Percentiles rank a stretch among this genome's conserved stretches.
Evolutionary conservation across 306 rosid species (phyloP).

Genomic region (Vigna unguiculata): DNA sequence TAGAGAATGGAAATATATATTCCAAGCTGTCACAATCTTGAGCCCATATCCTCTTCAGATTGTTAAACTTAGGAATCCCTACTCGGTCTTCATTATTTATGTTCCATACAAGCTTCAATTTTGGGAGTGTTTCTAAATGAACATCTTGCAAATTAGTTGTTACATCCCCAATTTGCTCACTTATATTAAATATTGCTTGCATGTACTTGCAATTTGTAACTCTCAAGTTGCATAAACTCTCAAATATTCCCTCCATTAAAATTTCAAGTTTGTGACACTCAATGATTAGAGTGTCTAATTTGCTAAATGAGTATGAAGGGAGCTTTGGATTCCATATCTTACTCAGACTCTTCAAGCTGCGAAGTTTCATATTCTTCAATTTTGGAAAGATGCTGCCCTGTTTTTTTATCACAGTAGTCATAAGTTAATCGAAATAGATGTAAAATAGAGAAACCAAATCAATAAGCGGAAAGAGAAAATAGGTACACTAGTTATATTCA

Average conservation of each 20-base stretch:
- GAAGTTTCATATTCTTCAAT: slow-evolving; percentile 6
- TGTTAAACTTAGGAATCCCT: not conserved
- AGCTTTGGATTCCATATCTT: not conserved
- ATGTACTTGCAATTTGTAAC: slow-evolving; percentile 11
- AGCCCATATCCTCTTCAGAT: not conserved
- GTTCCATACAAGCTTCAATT: slow-evolving; percentile 39
- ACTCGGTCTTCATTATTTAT: not conserved
- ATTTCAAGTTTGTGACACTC: not conserved
- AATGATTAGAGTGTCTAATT: not conserved
- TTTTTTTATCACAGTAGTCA: not conserved
- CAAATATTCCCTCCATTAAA: not conserved
- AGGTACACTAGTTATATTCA: too few species aligned
- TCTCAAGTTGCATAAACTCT: not conserved
- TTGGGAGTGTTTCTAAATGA: not conserved
- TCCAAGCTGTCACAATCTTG: not conserved
- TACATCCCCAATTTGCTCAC: too few species aligned
- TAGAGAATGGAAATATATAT: slow-evolving; percentile 40
- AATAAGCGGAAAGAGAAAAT: too few species aligned
- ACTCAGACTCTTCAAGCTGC: not conserved
- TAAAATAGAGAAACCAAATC: too few species aligned
- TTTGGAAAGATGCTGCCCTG: slow-evolving; percentile 7
- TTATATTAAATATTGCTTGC: not conserved
- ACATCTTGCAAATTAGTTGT: not conserved
- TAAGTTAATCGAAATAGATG: not conserved
- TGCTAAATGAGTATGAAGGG: not conserved